A percentile compares a stretch with the other conserved stretches of the same genome.
Conservation (phyloP, 129 eudicot genomes). For the Tagetes erecta region DNA sequence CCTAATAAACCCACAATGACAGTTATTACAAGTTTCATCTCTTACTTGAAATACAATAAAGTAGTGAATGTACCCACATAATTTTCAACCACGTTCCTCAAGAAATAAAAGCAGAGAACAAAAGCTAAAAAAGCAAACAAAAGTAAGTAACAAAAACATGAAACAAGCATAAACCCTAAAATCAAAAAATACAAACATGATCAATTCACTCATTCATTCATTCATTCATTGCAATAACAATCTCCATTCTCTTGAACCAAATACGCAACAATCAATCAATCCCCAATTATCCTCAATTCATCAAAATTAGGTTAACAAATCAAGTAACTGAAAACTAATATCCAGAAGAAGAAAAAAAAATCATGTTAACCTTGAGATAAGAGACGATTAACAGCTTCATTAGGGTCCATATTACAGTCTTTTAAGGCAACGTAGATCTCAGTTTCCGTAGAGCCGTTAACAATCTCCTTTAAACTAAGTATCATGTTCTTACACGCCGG, state of each 20-base stretch:
- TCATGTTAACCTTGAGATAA: slow-evolving; percentile 67
- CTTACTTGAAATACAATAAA: too few relatives aligned
- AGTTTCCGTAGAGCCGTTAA: slow-evolving; percentile 56
- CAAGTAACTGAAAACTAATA: background rate
- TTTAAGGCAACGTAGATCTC: slow-evolving; percentile 87
- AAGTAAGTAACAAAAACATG: background rate
- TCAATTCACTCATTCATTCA: background rate
- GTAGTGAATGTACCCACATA: too few relatives aligned
- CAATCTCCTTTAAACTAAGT: slow-evolving; percentile 75
- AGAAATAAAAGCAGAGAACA: background rate
- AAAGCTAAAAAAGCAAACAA: background rate
- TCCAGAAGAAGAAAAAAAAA: background rate
- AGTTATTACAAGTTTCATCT: too few relatives aligned
- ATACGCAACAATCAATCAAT: background rate
- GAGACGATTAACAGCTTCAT: slow-evolving; percentile 74
- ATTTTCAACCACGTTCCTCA: background rate
- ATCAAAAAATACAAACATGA: background rate
- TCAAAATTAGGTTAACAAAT: slow-evolving; percentile 6
- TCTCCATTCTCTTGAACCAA: background rate
- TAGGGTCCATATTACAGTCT: slow-evolving; percentile 94
- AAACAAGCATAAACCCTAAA: background rate
- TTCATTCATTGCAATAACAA: background rate
- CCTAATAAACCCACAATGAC: too few relatives aligned
- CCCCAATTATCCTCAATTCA: background rate
- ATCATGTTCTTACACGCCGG: slow-evolving; percentile 66